phyloP scores from a whole-genome alignment of 208 protist species.

The Leishmania tropica region DNA sequence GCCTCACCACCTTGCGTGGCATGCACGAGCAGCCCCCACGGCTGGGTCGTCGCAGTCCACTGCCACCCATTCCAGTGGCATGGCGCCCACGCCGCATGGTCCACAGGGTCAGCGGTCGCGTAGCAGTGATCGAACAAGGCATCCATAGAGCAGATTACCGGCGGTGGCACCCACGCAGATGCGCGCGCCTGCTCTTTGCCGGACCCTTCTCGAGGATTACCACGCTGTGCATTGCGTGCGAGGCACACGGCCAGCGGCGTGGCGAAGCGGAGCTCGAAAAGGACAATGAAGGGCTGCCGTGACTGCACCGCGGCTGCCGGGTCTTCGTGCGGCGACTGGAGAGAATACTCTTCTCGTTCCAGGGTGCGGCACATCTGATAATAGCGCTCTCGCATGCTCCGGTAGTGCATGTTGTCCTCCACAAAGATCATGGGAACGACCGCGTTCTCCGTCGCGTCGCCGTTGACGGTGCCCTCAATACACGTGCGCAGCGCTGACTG shows the following conservation, averaged over 20 bases:
- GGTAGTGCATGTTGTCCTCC: slow-evolving; percentile 82
- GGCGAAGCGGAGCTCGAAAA: slow-evolving; percentile 58
- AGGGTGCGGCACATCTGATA: slow-evolving; percentile 53
- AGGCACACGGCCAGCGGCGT: slow-evolving; percentile 51
- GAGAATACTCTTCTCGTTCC: not conserved
- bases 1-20: not conserved
- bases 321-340: not conserved
- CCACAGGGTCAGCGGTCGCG: not conserved
- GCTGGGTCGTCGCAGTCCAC: slow-evolving; percentile 31
- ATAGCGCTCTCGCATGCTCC: slow-evolving; percentile 79
- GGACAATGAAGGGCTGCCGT: slow-evolving; percentile 13
- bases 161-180: slow-evolving; percentile 35
- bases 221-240: slow-evolving; percentile 41
- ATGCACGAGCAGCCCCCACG: slow-evolving; percentile 32
- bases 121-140: slow-evolving; percentile 48
- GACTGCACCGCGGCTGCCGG: not conserved
- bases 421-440: slow-evolving; percentile 55
- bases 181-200: not conserved
- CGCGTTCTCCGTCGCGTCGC: not conserved
- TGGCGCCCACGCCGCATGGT: not conserved
- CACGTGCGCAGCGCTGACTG: slow-evolving; percentile 9
- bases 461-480: not conserved
- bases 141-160: slow-evolving; percentile 60
- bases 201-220: not conserved
- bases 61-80: slow-evolving; percentile 2